Percentiles rank a stretch among this genome's conserved stretches.
These are phyloP conservation scores for Termitomyces sp. DNA, from an alignment of 768 basidiomycete genomes.

Conservation along the genomic window DNA sequence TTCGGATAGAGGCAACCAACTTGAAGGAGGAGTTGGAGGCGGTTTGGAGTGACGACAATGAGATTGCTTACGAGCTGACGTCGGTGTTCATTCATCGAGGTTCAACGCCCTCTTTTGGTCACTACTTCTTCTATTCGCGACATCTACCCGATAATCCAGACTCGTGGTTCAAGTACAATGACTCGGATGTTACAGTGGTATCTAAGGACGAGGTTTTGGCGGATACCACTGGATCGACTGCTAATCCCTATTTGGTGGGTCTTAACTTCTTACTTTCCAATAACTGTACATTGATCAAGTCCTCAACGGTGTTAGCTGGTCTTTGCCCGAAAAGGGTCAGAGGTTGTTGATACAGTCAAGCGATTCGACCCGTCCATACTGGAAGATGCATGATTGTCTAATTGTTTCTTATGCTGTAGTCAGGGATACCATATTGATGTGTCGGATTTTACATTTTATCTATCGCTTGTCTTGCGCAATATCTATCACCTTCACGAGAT, in stretches of 20 bases:
- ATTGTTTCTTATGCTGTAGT: conserved; percentile 2
- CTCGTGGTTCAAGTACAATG: conserved; percentile 96
- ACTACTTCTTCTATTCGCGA: conserved; percentile 95
- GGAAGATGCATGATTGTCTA: conserved; percentile 9
- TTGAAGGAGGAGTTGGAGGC: conserved; percentile 69
- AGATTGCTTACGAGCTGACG: conserved; percentile 81
- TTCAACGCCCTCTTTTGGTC: conserved; percentile 79
- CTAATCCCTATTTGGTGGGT: conserved; percentile 85
- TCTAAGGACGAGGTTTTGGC: conserved; percentile 78
- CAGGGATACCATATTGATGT: conserved; percentile 10
- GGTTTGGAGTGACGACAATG: conserved; percentile 64
- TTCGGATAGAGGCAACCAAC: conserved; percentile 39
- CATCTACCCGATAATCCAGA: conserved; percentile 77
- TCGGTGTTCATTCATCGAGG: conserved; percentile 96
- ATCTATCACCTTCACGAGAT: no score
- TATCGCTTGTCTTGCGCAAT: background rate
- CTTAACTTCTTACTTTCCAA: background rate
- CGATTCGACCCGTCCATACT: conserved; percentile 40
- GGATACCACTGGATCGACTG: conserved; percentile 85
- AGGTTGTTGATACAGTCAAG: conserved; percentile 79
- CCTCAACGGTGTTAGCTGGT: conserved; percentile 50
- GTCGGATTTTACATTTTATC: conserved; percentile 3
- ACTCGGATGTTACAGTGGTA: conserved; percentile 77
- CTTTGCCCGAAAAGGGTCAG: conserved; percentile 72
- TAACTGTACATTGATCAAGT: conserved; percentile 4